These are phyloP conservation scores for Acidomyces sp. DNA, from an alignment of 495 filamentous ascomycete species.

Conservation along the genomic window DNA sequence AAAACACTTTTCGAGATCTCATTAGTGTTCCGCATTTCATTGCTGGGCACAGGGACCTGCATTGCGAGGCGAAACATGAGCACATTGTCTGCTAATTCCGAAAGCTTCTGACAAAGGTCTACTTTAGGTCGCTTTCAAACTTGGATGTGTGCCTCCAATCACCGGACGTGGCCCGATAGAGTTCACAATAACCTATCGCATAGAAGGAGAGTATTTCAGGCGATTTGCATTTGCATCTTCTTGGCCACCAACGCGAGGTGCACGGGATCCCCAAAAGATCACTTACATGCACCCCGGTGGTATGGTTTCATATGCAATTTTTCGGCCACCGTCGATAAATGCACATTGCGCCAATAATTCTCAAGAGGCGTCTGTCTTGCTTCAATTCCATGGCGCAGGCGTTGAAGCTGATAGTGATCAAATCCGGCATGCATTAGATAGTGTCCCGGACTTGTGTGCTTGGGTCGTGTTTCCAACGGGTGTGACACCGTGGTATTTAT, in stretches of 20 bases:
- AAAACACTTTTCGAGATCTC: too few species aligned
- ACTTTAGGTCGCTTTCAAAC: constrained; percentile 24
- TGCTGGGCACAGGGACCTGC: too few species aligned
- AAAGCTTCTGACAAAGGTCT: too few species aligned
- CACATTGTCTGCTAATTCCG: too few species aligned
- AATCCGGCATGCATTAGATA: constrained; percentile 37
- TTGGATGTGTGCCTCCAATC: constrained; percentile 15
- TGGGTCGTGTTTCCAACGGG: constrained; percentile 48
- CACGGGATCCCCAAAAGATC: constrained; percentile 39
- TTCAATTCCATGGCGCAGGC: constrained; percentile 45
- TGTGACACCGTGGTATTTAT: constrained; percentile 49
- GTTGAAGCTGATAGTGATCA: constrained; percentile 38
- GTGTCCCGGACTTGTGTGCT: constrained; percentile 38
- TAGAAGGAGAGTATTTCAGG: background rate
- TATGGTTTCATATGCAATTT: constrained; percentile 48
- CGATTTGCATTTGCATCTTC: background rate
- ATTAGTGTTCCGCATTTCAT: too few species aligned
- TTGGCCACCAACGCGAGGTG: constrained; percentile 11
- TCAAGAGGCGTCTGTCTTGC: constrained; percentile 27
- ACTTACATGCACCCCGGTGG: constrained; percentile 44
- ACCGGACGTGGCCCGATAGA: background rate
- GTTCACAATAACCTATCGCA: constrained; percentile 1
- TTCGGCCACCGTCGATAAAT: constrained; percentile 41
- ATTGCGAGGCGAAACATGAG: too few species aligned
- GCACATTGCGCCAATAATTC: constrained; percentile 20